Evolutionary conservation across 1,139 yeast genomes (phyloP), one percentile per base, ranked within the genome.

Genomic region (Pneumocystis sp.): DNA sequence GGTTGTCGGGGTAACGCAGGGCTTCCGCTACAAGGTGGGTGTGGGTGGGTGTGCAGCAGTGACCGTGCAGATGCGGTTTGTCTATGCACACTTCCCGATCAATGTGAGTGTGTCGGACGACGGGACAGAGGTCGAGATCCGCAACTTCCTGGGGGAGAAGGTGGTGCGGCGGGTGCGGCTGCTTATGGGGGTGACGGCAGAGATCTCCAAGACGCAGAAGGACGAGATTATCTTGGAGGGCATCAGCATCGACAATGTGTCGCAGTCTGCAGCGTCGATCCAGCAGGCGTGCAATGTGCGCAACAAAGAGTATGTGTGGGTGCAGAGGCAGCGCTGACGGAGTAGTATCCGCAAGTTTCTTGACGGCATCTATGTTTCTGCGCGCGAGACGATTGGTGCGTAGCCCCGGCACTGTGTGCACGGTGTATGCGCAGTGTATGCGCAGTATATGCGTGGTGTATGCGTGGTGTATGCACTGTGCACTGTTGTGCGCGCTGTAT

Each of bases 31-130:
- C 21, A 50, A 56, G 6, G 89, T 89, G 73, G 98, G 98, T 87
- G 98, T 95, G 59, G 25, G 25, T 19, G 62, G 39, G 1, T 3
- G 21, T 3, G 1, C 61, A 64, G 70, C 98, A 81, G 93, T 83
- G 96, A 86, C 87, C 83, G 93, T 93, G 95, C 93, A 93, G 90
- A 86, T 93, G 96, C 89, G 97, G 85, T 91, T 90, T 81, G 98
- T 93, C 73, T 95, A 93, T 79, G 99, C 98, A 86, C 98, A 95
- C 89, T 93, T 93, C 96, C 99, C 98, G 80, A 95, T 95, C 82
- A 93, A 95, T 82, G 97, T 93, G 74, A 93, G 91, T 85, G 86
- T 89, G 74, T 80, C 83, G 75, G 88, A 89, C 67, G 91, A 90
- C 76, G 81, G 84, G 70, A 80, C 83, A 71, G 84, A 76, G 77